Conservation (phyloP, 768 basidiomycete genomes). For the Bullera alba region DNA sequence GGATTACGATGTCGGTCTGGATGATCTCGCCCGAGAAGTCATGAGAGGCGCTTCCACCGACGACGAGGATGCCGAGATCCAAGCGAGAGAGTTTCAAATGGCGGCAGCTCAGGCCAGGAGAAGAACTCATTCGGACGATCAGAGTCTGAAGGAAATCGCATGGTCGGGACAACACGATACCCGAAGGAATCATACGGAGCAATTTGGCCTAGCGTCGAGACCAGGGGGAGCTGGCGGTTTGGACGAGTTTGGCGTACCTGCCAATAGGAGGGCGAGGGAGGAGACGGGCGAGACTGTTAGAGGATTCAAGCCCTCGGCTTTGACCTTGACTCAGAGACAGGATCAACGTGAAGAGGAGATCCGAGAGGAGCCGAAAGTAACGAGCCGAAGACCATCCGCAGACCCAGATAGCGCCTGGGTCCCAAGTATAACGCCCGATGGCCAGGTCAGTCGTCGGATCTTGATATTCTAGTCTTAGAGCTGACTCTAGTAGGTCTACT, state of each 20-base stretch:
- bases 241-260: neutral
- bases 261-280: slow-evolving; percentile 10
- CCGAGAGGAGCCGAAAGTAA: neutral
- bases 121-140: neutral
- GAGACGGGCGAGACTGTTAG: slow-evolving; percentile 23
- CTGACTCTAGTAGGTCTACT: slow-evolving; percentile 64
- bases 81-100: neutral
- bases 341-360: neutral
- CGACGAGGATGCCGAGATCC: slow-evolving; percentile 5
- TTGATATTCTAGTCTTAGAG: neutral
- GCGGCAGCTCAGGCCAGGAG: neutral
- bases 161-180: neutral
- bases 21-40: slow-evolving; percentile 31
- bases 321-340: neutral
- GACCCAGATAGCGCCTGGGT: slow-evolving; percentile 58
- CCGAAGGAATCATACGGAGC: slow-evolving; percentile 4
- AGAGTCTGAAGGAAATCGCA: neutral
- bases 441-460: slow-evolving; percentile 58
- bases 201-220: slow-evolving; percentile 8
- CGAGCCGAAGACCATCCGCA: neutral
- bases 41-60: slow-evolving; percentile 18
- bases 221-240: neutral
- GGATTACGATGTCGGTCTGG: slow-evolving; percentile 14
- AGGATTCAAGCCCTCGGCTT: neutral
- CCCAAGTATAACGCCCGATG: slow-evolving; percentile 71